Evolutionary conservation across 768 basidiomycete genomes (phyloP).

Genomic region (Amanita polypyramis): DNA sequence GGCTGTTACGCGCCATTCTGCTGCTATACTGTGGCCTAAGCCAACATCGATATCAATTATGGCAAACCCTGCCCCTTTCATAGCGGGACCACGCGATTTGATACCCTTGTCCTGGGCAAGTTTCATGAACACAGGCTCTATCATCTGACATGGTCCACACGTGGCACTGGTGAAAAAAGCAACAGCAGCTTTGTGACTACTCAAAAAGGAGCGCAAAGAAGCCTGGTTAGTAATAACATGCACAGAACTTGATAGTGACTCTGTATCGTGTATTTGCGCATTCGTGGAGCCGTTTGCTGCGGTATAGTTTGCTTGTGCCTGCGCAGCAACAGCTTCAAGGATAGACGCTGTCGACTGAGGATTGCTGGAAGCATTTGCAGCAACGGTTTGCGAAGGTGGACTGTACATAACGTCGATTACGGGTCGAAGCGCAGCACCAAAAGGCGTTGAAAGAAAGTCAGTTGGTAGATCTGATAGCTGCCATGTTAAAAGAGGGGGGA

Average conservation of each 20-base stretch:
- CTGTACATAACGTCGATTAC: conserved; percentile 88
- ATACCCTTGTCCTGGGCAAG: conserved; percentile 55
- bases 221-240: conserved; percentile 67
- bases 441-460: conserved; percentile 84
- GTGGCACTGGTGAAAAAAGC: conserved; percentile 73
- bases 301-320: conserved; percentile 25
- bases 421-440: conserved; percentile 77
- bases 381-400: conserved; percentile 28
- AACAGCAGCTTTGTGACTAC: conserved; percentile 58
- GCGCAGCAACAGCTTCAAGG: conserved; percentile 45
- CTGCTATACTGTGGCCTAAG: conserved; percentile 47
- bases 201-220: conserved; percentile 57
- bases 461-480: conserved; percentile 50
- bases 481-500: neutral
- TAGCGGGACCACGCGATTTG: conserved; percentile 11
- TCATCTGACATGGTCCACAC: conserved; percentile 75
- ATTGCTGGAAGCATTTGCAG: conserved; percentile 26
- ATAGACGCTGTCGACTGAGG: conserved; percentile 42
- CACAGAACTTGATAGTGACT: conserved; percentile 50
- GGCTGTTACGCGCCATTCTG: conserved; percentile 53
- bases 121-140: conserved; percentile 75
- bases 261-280: conserved; percentile 26
- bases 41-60: conserved; percentile 78
- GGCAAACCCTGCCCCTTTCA: conserved; percentile 60
- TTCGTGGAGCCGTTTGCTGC: conserved; percentile 13